Percentiles rank a stretch among this genome's conserved stretches.
Conservation (phyloP, 2,329 filamentous ascomycete genomes). For the Thelonectria rubi region DNA sequence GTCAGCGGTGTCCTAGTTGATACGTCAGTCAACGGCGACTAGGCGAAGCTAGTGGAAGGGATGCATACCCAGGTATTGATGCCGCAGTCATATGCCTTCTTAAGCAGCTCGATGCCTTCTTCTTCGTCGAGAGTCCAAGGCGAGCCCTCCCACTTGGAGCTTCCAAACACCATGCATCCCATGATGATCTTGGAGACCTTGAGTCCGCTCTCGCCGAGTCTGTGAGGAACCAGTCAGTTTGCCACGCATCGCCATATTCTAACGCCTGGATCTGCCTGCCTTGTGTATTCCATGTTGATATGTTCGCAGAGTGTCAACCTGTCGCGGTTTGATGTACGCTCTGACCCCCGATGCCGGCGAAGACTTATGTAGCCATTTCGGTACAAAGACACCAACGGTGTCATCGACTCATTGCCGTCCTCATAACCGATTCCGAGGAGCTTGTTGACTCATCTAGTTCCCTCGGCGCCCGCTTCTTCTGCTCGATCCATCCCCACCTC, state of each 20-base stretch:
- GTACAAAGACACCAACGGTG: not conserved
- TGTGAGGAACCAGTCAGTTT: constrained; percentile 28
- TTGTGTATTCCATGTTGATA: constrained; percentile 34
- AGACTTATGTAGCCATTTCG: not conserved
- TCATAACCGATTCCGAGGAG: not conserved
- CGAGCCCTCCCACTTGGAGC: constrained; percentile 45
- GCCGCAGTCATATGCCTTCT: constrained; percentile 70
- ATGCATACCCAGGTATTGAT: constrained; percentile 62
- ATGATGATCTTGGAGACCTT: constrained; percentile 53
- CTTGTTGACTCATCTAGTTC: constrained; percentile 5
- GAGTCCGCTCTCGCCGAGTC: constrained; percentile 51
- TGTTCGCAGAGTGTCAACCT: constrained; percentile 3
- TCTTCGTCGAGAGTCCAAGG: constrained; percentile 36
- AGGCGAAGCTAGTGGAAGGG: constrained; percentile 37
- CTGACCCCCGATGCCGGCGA: not conserved
- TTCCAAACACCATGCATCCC: constrained; percentile 49
- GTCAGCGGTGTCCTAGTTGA: constrained; percentile 55
- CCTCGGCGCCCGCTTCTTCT: not conserved
- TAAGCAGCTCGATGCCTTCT: constrained; percentile 64
- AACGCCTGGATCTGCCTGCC: constrained; percentile 18
- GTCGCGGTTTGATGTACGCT: constrained; percentile 1
- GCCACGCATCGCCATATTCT: constrained; percentile 6
- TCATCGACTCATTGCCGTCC: not conserved
- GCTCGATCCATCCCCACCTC: constrained; percentile 1
- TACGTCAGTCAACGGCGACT: not conserved